Evolutionary conservation across 306 rosid genomes (phyloP), one percentile per base, ranked within the genome.

Genomic region (Dryas octopetala): DNA sequence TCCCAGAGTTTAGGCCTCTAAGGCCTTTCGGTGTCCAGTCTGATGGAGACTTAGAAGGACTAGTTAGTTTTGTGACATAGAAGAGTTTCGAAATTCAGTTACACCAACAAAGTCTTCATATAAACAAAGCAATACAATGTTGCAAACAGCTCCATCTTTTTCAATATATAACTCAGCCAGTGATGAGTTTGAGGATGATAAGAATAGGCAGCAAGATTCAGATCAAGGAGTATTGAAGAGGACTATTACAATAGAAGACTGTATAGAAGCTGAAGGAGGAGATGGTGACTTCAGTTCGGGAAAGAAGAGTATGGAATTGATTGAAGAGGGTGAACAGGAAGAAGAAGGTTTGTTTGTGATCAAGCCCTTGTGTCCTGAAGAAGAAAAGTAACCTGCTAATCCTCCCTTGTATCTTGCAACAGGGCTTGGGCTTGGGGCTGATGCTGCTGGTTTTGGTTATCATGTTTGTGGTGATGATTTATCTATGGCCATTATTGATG

Each of bases 381-480:
- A 78, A 1, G 86, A 69, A 23, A 51, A 62, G 38, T 60, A 12
- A 77, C 90, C 89, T 40, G 40, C 66, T 5, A 93, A 87, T 82
- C 93, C 96, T 23, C 89, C 86, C 19, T 73, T 91, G 93, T 85
- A 85, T 83, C 83, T 89, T 26, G 92, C 93, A 43, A 44, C 91
- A 8, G 96, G 92, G 59, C 82, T 85, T 62, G 98, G 98, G 19
- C 70, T 87, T 80, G 88, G 82, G 49, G 76, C 61, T 49, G 32
- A 62, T 53, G 76, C 61, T 53, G 32, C 66, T 71, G 83, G 70
- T 26, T 74, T 75, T 65, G 85, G 66, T 40, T 80, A 17, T 54
- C 75, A 43, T 2, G 70, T 14, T 71, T 80, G 78, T 79, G 58
- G 28, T 69, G 62, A 59, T 72, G 82, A 80, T 69, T 69, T 77